Evolutionary conservation across 345 rosid genomes (phyloP).

Genomic region (Ailanthus altissimus): DNA sequence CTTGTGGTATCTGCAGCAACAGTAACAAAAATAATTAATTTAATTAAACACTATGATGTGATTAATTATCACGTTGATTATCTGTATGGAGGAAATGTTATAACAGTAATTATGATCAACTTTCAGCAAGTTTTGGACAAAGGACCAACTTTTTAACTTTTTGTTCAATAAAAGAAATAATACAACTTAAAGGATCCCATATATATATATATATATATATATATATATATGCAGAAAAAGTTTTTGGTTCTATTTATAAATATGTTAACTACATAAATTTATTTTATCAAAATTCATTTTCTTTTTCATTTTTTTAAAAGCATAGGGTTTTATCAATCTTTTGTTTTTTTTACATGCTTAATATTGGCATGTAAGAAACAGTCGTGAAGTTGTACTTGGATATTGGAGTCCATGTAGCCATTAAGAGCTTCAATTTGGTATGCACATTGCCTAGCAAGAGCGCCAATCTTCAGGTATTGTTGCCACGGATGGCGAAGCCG

Average conservation of each 20-base stretch:
- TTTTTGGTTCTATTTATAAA: too few relatives aligned
- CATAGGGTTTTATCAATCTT: background rate
- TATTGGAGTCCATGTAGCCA: conserved; percentile 44
- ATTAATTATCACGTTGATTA: too few relatives aligned
- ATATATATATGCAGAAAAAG: too few relatives aligned
- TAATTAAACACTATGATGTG: too few relatives aligned
- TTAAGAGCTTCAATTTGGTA: conserved; percentile 64
- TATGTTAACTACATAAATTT: too few relatives aligned
- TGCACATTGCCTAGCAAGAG: conserved; percentile 73
- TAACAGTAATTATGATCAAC: background rate
- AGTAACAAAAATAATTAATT: background rate
- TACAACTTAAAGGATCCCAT: too few relatives aligned
- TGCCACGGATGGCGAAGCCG: conserved; percentile 73
- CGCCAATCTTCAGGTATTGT: conserved; percentile 62
- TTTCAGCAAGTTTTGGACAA: background rate
- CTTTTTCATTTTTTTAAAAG: background rate
- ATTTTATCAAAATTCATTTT: too few relatives aligned
- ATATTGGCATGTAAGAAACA: background rate
- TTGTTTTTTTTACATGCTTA: background rate
- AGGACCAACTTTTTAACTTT: background rate
- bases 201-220: too few relatives aligned
- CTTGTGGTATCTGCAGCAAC: conserved; percentile 51
- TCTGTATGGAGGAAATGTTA: too few relatives aligned
- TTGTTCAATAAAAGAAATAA: too few relatives aligned
- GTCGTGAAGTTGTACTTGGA: conserved; percentile 38